Percentiles rank a stretch among this genome's conserved stretches.
Evolutionary conservation across 305 asterid species (phyloP).

Genomic region (Fraxinus sp.): DNA sequence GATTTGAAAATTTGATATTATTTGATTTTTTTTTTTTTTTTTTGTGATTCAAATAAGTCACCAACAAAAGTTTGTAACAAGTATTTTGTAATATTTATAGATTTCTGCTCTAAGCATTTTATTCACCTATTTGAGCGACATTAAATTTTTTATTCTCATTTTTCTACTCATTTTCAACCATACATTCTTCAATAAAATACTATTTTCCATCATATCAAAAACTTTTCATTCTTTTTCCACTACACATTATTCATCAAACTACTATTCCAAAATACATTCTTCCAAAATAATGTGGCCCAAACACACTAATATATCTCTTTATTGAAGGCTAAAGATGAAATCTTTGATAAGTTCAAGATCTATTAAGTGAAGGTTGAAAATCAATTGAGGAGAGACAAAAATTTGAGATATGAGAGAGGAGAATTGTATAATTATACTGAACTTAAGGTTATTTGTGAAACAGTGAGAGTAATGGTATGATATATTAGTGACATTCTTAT

Average conservation of each 20-base stretch:
- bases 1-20: no score
- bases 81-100: background rate
- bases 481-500: background rate
- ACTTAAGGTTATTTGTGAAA: background rate
- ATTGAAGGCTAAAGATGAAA: background rate
- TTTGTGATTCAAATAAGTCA: background rate
- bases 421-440: background rate
- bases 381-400: background rate
- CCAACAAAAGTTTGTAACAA: background rate
- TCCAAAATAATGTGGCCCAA: no score
- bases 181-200: no score
- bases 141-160: no score
- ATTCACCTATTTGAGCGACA: no score
- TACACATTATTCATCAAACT: no score
- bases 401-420: background rate
- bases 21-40: no score
- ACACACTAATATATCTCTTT: no score
- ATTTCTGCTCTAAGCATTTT: background rate
- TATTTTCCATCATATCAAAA: no score
- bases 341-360: background rate
- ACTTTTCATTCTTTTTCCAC: no score
- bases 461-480: background rate
- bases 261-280: no score
- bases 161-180: no score
- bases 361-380: conserved; percentile 3